Conservation (phyloP, 148 eudicot species). For the Pouteria glomerata region DNA sequence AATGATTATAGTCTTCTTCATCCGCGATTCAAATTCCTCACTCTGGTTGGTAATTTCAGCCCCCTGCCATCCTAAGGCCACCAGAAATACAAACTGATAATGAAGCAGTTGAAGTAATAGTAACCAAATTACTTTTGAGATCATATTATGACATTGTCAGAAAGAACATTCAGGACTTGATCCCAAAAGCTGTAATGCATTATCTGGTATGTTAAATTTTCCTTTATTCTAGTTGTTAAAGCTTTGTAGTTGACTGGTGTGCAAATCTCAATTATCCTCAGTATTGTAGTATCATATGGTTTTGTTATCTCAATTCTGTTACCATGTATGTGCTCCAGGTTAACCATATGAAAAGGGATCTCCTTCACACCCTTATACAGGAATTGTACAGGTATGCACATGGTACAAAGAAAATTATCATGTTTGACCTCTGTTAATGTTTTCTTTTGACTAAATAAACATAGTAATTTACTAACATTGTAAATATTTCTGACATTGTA, state of each 20-base stretch:
- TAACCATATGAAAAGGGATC: constrained; percentile 37
- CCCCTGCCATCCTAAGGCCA: constrained; percentile 32
- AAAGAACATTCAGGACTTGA: constrained; percentile 56
- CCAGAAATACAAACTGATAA: constrained; percentile 27
- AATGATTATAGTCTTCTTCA: neutral
- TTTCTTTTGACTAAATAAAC: neutral
- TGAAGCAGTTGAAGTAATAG: constrained; percentile 39
- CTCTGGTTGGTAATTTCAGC: constrained; percentile 21
- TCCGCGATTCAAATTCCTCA: constrained; percentile 1
- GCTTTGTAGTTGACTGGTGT: neutral
- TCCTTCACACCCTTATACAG: constrained; percentile 17
- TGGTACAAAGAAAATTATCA: neutral
- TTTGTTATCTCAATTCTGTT: neutral
- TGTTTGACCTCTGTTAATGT: too few relatives aligned
- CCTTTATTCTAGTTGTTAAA: neutral
- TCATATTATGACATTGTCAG: constrained; percentile 67
- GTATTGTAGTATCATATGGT: neutral
- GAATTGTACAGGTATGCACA: constrained; percentile 19
- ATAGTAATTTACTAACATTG: neutral
- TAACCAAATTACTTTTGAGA: constrained; percentile 43
- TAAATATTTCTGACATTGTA: neutral
- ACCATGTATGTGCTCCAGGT: constrained; percentile 17
- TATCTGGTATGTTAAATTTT: constrained; percentile 40
- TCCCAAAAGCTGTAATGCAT: constrained; percentile 67
- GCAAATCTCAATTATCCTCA: neutral